These are phyloP conservation scores for Torrubiella hemipterigena DNA, from an alignment of 2,329 filamentous ascomycete species.

Conservation along the genomic window DNA sequence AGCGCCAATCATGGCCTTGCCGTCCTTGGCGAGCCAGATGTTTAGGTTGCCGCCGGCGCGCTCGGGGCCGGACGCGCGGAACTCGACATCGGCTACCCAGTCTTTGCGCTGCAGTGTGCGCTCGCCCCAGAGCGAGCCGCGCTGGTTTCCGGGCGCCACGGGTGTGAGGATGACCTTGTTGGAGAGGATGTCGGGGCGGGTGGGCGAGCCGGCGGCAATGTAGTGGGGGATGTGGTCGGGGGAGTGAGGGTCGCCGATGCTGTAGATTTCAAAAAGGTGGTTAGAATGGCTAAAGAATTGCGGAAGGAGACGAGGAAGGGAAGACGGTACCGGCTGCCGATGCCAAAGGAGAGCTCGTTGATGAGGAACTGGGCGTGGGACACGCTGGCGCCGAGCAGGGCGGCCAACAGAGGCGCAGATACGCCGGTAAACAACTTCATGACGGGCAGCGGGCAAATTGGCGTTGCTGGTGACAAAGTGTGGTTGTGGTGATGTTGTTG, in stretches of 20 bases:
- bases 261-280: slow-evolving; percentile 17
- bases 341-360: slow-evolving; percentile 67
- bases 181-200: slow-evolving; percentile 56
- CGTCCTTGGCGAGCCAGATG: slow-evolving; percentile 76
- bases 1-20: slow-evolving; percentile 50
- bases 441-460: no score
- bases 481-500: neutral
- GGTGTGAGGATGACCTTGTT: slow-evolving; percentile 90
- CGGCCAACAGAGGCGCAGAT: slow-evolving; percentile 20
- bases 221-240: slow-evolving; percentile 41
- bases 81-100: slow-evolving; percentile 78
- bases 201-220: slow-evolving; percentile 39
- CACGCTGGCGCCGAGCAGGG: slow-evolving; percentile 32
- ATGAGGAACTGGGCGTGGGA: slow-evolving; percentile 55
- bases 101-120: slow-evolving; percentile 46
- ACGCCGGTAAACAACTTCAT: slow-evolving; percentile 29
- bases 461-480: no score
- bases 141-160: slow-evolving; percentile 71
- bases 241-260: slow-evolving; percentile 50
- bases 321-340: slow-evolving; percentile 43
- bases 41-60: slow-evolving; percentile 81
- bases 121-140: slow-evolving; percentile 74
- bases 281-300: slow-evolving; percentile 2
- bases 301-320: slow-evolving; percentile 1
- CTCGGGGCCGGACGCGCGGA: slow-evolving; percentile 77